Conservation (phyloP, 257 asterid species). For the Striga asiatica region DNA sequence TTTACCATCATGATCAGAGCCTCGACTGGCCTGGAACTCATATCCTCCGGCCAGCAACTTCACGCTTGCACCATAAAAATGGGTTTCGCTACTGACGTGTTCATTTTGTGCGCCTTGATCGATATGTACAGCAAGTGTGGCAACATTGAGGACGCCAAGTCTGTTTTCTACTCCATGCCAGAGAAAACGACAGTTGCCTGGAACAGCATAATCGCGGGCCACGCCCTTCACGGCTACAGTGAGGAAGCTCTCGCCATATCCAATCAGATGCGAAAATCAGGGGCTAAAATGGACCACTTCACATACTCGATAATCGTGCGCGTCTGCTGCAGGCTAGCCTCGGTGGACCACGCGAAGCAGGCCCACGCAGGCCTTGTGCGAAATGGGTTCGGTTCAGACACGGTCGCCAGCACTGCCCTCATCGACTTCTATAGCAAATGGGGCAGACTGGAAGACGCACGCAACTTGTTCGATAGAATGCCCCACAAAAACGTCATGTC, state of each 20-base stretch:
- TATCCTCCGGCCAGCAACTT: conserved; percentile 63
- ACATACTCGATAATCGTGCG: conserved; percentile 57
- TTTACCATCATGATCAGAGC: conserved; percentile 54
- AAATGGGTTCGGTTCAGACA: conserved; percentile 57
- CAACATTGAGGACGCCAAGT: conserved; percentile 48
- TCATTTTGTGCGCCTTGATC: conserved; percentile 60
- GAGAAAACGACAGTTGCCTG: conserved; percentile 72
- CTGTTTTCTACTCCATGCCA: conserved; percentile 52
- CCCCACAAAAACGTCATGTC: conserved; percentile 54
- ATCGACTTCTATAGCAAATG: conserved; percentile 86
- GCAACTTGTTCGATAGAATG: conserved; percentile 58
- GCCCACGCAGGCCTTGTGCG: conserved; percentile 85
- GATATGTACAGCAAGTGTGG: conserved; percentile 94
- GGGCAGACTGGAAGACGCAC: conserved; percentile 87
- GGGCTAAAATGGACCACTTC: conserved; percentile 63
- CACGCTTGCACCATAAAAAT: conserved; percentile 58
- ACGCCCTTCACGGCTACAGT: conserved; percentile 65
- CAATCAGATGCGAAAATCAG: conserved; percentile 66
- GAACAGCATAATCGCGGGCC: conserved; percentile 70
- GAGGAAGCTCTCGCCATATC: conserved; percentile 69
- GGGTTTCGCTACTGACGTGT: conserved; percentile 36
- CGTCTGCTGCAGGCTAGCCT: conserved; percentile 74
- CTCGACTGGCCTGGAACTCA: conserved; percentile 51
- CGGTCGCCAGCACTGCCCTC: conserved; percentile 71
- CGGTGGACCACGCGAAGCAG: conserved; percentile 73